These are phyloP conservation scores for Coemansia sp. DNA, from an alignment of 192 early-diverging fungal species.

Conservation along the genomic window DNA sequence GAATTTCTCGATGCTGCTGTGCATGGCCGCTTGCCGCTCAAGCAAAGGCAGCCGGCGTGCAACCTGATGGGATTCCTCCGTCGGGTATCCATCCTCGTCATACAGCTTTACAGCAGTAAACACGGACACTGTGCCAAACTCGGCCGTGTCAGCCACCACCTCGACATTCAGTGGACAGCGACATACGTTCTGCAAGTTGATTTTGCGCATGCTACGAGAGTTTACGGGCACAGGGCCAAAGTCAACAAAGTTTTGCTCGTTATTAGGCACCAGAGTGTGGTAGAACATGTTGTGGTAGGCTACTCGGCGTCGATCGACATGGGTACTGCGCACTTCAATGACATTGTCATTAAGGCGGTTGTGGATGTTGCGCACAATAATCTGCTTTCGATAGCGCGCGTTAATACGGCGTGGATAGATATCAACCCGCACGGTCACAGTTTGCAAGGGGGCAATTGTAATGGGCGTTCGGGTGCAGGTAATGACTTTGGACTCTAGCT, in stretches of 20 bases:
- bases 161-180: conserved; percentile 32
- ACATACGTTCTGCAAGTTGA: conserved; percentile 85
- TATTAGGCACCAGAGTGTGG: conserved; percentile 73
- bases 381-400: conserved; percentile 94
- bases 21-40: conserved; percentile 50
- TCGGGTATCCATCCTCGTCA: conserved; percentile 45
- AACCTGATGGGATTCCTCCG: conserved; percentile 24
- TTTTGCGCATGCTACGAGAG: conserved; percentile 69
- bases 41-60: conserved; percentile 37
- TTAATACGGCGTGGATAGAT: conserved; percentile 98
- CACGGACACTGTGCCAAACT: neutral
- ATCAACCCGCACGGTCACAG: conserved; percentile 81
- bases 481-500: conserved; percentile 91
- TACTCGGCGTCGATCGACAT: conserved; percentile 95
- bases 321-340: conserved; percentile 87
- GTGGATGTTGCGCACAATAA: conserved; percentile 86
- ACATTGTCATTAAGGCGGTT: conserved; percentile 88
- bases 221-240: conserved; percentile 89
- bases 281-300: conserved; percentile 97
- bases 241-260: conserved; percentile 90
- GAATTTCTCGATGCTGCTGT: conserved; percentile 36
- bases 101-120: neutral
- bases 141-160: conserved; percentile 42
- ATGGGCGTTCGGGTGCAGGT: conserved; percentile 74
- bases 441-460: conserved; percentile 65